phyloP scores from a whole-genome alignment of 305 asterid genomes.

The Ruellia speciosa region DNA sequence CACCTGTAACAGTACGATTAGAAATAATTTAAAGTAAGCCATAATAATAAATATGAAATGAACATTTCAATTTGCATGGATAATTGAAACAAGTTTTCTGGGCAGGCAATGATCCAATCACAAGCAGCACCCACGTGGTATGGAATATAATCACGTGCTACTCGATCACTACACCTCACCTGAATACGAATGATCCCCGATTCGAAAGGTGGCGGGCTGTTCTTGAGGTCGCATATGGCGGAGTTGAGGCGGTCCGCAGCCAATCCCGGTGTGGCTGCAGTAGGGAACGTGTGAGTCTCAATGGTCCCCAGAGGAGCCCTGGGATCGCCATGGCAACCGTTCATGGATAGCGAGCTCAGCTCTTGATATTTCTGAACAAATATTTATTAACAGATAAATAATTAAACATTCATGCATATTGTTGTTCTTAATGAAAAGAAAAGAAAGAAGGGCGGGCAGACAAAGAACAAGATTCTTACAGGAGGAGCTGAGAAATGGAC shows the following conservation, averaged over 20 bases:
- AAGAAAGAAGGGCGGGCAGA: background rate
- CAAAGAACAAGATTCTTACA: background rate
- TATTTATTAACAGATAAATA: too few relatives aligned
- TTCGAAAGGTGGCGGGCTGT: slow-evolving; percentile 23
- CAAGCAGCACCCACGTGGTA: slow-evolving; percentile 71
- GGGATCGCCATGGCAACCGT: slow-evolving; percentile 43
- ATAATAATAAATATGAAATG: too few relatives aligned
- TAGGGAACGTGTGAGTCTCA: slow-evolving; percentile 38
- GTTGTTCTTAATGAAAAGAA: background rate
- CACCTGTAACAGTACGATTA: too few relatives aligned
- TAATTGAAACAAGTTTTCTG: too few relatives aligned
- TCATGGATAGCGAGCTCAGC: slow-evolving; percentile 33
- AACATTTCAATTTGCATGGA: too few relatives aligned
- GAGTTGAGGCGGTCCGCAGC: slow-evolving; percentile 43
- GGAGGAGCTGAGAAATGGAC: background rate
- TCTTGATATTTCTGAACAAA: slow-evolving; percentile 27
- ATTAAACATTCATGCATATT: too few relatives aligned
- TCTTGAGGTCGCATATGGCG: slow-evolving; percentile 31
- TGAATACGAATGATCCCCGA: slow-evolving; percentile 55
- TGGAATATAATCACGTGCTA: background rate
- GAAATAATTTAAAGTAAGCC: too few relatives aligned
- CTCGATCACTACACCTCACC: slow-evolving; percentile 21
- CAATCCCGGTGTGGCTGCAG: slow-evolving; percentile 28
- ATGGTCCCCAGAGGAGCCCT: slow-evolving; percentile 39
- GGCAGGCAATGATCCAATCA: background rate